phyloP scores from a whole-genome alignment of 208 protist species.

The Acanthamoeba healyi region DNA sequence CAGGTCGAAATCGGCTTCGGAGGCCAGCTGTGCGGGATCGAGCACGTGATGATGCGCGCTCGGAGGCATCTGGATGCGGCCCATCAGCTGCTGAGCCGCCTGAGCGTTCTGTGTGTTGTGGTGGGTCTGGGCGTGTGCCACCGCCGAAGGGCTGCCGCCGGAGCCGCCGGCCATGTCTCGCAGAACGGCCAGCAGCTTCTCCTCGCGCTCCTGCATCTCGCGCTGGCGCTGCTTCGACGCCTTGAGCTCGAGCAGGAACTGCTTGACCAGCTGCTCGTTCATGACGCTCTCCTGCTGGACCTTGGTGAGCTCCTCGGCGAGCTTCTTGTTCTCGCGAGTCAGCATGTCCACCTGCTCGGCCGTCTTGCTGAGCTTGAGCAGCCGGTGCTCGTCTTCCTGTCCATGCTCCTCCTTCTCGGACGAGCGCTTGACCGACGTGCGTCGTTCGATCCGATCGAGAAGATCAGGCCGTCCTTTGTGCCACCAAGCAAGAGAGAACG shows the following conservation, averaged over 20 bases:
- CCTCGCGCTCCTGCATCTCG: conserved; percentile 45
- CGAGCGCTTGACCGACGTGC: conserved; percentile 28
- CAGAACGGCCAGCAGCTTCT: conserved; percentile 15
- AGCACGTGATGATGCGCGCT: not conserved
- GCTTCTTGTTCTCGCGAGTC: conserved; percentile 27
- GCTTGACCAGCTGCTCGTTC: conserved; percentile 58
- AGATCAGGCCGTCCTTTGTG: not conserved
- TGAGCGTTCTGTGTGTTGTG: not conserved
- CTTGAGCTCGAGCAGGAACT: conserved; percentile 53
- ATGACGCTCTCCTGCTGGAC: not conserved
- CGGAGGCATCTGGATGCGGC: not conserved
- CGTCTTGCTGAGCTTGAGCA: conserved; percentile 28
- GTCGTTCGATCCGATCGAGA: not conserved
- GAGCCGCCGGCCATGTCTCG: not conserved
- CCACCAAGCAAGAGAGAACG: too few relatives aligned
- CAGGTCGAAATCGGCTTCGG: not conserved
- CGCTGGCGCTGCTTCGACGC: conserved; percentile 44
- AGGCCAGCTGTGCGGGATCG: not conserved
- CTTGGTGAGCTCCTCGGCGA: conserved; percentile 41
- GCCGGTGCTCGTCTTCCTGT: not conserved
- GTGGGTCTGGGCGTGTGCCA: not conserved
- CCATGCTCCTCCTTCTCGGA: conserved; percentile 47
- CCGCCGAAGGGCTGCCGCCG: not conserved
- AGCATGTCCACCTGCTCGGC: conserved; percentile 18
- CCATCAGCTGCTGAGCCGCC: not conserved